Base-by-base conservation (phyloP, 2,329 filamentous ascomycete species). In the Tympanopsis confertula region DNA sequence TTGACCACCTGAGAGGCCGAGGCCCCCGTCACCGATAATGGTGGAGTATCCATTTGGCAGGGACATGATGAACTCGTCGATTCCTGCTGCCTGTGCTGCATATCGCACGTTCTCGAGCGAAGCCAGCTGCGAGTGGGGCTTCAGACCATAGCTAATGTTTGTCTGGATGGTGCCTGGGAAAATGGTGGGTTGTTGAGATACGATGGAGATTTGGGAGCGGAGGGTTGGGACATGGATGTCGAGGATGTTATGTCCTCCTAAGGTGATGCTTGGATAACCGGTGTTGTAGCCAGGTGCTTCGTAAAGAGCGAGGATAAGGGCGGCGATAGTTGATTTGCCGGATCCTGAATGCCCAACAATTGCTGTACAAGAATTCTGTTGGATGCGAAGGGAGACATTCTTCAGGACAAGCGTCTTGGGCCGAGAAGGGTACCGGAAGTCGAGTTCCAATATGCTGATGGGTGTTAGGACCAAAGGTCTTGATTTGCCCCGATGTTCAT, bases 281-380 rank as follows among this genome's bases (percentile, higher is more conserved):
- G 7, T 35, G 18, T 45, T 2, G 53, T 55, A 20, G 46, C 35
- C 12, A 33, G 44, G 22, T 12, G 69, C 66, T 2, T 56, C 45
- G 46, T 91, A 86, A 0, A 95, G 65, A 1, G 81, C 75, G 3
- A 93, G 61, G 0, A 96, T 64, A 0, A 96, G 61, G 0, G 82
- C 74, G 1, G 82, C 70, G 24, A 95, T 68, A 0, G 89, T 95
- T 13, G 82, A 88, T 59, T 98, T 96, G 1, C 91, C 89, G n/a
- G 82, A 85, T 0, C 91, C 89, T 0, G 87, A 94, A 1, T 73
- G 62, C 1, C 89, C 88, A 2, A 93, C 86, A 15, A 96, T 75
- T 2, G 85, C 86, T 0, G 79, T 79, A 45, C 75, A 83, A 3
- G 71, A 75, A 17, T 79, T 77, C 0, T 69, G 56, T 1, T 65